phyloP scores from a whole-genome alignment of 495 filamentous ascomycete species.

The Daldinia caldariorum region DNA sequence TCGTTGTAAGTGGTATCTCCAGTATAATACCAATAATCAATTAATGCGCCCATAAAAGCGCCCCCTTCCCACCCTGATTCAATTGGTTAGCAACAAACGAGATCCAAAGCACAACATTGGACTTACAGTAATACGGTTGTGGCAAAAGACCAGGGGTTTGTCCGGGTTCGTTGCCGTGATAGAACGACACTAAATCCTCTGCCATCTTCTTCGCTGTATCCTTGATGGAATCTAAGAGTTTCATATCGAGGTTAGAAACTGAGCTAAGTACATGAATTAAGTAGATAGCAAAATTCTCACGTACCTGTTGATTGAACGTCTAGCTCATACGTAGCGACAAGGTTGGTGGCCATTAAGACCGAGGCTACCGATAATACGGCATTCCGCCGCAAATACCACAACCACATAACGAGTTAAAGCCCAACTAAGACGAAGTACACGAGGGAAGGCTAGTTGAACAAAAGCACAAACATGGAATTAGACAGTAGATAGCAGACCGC shows the following conservation, averaged over 20 bases:
- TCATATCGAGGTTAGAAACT: constrained; percentile 8
- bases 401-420: constrained; percentile 32
- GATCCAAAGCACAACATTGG: background rate
- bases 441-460: constrained; percentile 11
- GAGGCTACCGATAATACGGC: constrained; percentile 30
- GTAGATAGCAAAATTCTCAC: background rate
- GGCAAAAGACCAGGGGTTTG: constrained; percentile 57
- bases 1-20: constrained; percentile 70
- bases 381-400: constrained; percentile 28
- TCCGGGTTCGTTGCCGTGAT: constrained; percentile 71
- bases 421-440: constrained; percentile 18
- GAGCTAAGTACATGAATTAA: background rate
- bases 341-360: constrained; percentile 18
- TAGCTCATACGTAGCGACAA: constrained; percentile 34
- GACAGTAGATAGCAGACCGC: constrained; percentile 6
- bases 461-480: constrained; percentile 22
- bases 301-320: constrained; percentile 36
- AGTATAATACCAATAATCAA: constrained; percentile 76
- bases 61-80: constrained; percentile 83
- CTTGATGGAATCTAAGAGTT: constrained; percentile 69
- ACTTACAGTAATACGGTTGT: constrained; percentile 56
- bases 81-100: constrained; percentile 51
- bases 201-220: constrained; percentile 66
- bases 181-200: constrained; percentile 75
- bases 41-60: constrained; percentile 73